phyloP scores from a whole-genome alignment of 1,284 basidiomycete genomes.

The Pseudozyma pruni region DNA sequence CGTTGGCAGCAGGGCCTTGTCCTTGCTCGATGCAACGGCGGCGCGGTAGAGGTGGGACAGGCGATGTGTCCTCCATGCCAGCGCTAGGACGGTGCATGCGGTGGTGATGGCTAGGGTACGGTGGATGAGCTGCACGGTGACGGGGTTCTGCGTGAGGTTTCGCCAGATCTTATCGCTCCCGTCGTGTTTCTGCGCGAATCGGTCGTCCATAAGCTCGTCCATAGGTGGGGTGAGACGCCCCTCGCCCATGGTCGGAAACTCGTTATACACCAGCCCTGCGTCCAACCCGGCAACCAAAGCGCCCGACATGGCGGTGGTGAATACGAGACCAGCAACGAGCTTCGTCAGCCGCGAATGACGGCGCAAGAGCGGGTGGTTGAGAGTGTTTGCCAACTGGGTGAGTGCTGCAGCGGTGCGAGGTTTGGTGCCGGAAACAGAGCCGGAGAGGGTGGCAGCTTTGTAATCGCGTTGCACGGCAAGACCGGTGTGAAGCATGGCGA shows the following conservation, averaged over 20 bases:
- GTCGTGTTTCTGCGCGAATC: conserved; percentile 76
- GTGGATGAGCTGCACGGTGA: conserved; percentile 96
- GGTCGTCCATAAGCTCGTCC: conserved; percentile 78
- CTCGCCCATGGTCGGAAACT: conserved; percentile 97
- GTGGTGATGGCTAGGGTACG: conserved; percentile 78
- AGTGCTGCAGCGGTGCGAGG: not conserved
- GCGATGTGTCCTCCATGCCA: conserved; percentile 70
- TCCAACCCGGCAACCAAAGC: conserved; percentile 98
- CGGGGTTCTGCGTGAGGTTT: conserved; percentile 96
- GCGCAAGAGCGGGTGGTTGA: conserved; percentile 45
- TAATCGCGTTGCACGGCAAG: conserved; percentile 80
- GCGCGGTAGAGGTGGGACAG: conserved; percentile 68
- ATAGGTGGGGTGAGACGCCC: conserved; percentile 79
- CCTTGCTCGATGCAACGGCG: not conserved
- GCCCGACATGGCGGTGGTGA: conserved; percentile 84
- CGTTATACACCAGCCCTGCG: conserved; percentile 95
- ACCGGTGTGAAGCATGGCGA: conserved; percentile 88
- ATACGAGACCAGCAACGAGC: conserved; percentile 53
- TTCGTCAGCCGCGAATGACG: conserved; percentile 49
- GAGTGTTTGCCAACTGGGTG: conserved; percentile 36
- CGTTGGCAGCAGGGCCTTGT: conserved; percentile 70
- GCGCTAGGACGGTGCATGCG: conserved; percentile 29
- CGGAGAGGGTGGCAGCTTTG: conserved; percentile 73
- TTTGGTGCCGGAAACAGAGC: conserved; percentile 43
- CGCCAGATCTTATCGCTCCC: conserved; percentile 74